These are phyloP conservation scores for Gamarada debralockiae DNA, from an alignment of 495 filamentous ascomycete genomes.

Conservation along the genomic window DNA sequence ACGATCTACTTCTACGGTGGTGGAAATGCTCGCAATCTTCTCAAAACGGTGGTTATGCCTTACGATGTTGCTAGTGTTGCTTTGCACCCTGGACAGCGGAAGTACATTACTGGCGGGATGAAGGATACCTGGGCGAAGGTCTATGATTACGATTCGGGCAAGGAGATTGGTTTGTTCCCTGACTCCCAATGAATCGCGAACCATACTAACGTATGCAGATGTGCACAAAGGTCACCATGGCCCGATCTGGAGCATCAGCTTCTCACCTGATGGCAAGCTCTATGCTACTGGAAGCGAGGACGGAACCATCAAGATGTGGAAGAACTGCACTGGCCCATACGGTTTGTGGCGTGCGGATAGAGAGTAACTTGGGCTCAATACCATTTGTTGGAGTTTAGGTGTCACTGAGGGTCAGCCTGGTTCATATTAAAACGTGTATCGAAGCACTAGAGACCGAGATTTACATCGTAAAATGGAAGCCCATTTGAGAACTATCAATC, in stretches of 20 bases:
- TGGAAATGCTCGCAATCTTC: conserved; percentile 57
- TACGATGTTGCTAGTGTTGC: conserved; percentile 89
- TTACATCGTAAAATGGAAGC: conserved; percentile 13
- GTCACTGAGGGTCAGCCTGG: background rate
- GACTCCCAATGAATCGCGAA: background rate
- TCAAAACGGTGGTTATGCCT: conserved; percentile 71
- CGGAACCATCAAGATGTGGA: conserved; percentile 89
- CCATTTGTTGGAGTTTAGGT: background rate
- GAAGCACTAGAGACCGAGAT: conserved; percentile 18
- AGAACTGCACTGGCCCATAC: conserved; percentile 54
- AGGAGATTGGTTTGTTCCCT: conserved; percentile 61
- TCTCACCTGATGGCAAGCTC: conserved; percentile 90
- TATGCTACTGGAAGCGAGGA: conserved; percentile 97
- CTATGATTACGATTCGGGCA: conserved; percentile 77
- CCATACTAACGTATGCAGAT: conserved; percentile 44
- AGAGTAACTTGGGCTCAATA: conserved; percentile 11
- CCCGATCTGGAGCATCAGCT: conserved; percentile 90
- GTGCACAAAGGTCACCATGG: conserved; percentile 97
- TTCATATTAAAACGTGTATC: background rate
- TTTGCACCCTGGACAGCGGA: conserved; percentile 73
- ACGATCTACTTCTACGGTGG: conserved; percentile 90
- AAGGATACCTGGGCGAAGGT: conserved; percentile 93
- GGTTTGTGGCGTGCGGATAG: conserved; percentile 41
- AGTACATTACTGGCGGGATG: conserved; percentile 81
- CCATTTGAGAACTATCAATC: background rate